Base-by-base conservation (phyloP, 768 basidiomycete genomes). In the Clitopilus hobsonii region DNA sequence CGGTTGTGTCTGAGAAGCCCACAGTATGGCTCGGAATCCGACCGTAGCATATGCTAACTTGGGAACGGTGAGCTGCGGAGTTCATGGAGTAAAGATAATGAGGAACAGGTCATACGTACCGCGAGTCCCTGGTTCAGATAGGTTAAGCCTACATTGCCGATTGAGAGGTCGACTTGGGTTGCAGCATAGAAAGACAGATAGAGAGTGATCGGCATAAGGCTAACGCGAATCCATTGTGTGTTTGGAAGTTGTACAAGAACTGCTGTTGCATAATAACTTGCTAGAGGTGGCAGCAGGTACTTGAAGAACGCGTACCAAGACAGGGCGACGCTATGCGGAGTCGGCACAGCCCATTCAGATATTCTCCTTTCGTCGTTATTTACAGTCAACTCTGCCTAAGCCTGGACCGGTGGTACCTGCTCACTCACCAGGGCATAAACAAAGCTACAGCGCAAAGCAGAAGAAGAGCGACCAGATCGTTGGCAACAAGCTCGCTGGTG, bases 261-360 rank as follows among this genome's bases (percentile, higher is more conserved):
- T 11, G 83, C 83, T 53, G 79, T 78, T 10, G 61, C 66, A 69
- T 80, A 82, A 65, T 79, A 82, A 55, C 69, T 69, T 22, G 78
- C 53, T 1, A 80, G 20, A 14, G 74, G 65, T 1, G 79, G 80
- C 14, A 77, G 23, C 27, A 82, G 56, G 49, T 72, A 66, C 8
- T 69, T 69, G 26, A 63, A 60, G 59, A 73, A 74, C 24, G 69
- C 16, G n/a, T 45, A 8, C 41, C 41, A 45, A 23, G 41, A 45
- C n/a, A 45, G 41, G 10, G 11, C 14, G 41, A 45, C n/a, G 22
- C 41, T 45, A 20, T 45, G 41, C 10, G 41, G 41, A 45, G 11
- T 45, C 6, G 41, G 41, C 22, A 45, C 22, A 45, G 41, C 11
- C 41, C 41, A 45, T 18, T 18, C 3, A 45, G 22, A 16, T 5